Evolutionary conservation across 176 grass and related monocot species (phyloP).

Genomic region (Ananas comosus): DNA sequence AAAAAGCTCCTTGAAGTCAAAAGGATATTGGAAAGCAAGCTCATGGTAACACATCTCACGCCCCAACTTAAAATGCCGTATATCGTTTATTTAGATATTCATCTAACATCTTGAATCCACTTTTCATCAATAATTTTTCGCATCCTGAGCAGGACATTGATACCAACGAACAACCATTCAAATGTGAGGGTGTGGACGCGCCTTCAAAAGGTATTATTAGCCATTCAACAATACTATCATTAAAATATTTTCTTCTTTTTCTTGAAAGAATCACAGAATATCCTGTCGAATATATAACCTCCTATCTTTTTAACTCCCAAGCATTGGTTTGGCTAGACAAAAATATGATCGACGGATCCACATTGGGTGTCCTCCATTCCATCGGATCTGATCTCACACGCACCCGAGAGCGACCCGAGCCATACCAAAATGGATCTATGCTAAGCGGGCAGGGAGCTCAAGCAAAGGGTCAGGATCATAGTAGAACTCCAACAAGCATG

Average conservation of each 20-base stretch:
- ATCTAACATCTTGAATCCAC: neutral
- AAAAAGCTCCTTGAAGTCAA: constrained; percentile 78
- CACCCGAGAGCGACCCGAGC: constrained; percentile 48
- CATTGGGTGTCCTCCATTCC: constrained; percentile 73
- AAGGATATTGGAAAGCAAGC: constrained; percentile 45
- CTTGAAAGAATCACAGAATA: no score
- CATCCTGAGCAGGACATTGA: constrained; percentile 37
- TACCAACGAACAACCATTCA: constrained; percentile 35
- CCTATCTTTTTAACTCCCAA: neutral
- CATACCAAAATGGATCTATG: constrained; percentile 39
- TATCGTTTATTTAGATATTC: neutral
- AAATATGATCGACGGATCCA: constrained; percentile 59
- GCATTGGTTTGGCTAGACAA: constrained; percentile 27
- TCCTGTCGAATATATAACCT: no score
- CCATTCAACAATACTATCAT: neutral
- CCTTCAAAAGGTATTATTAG: constrained; percentile 25
- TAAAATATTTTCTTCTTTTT: no score
- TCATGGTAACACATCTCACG: constrained; percentile 26
- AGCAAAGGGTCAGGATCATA: constrained; percentile 41
- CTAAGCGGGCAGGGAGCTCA: constrained; percentile 27
- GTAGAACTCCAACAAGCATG: constrained; percentile 48
- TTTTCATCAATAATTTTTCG: neutral
- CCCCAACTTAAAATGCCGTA: neutral
- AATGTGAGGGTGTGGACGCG: constrained; percentile 30
- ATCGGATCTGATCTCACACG: constrained; percentile 84